Base-by-base conservation (phyloP, 257 asterid species). In the Cinchona pubescens region DNA sequence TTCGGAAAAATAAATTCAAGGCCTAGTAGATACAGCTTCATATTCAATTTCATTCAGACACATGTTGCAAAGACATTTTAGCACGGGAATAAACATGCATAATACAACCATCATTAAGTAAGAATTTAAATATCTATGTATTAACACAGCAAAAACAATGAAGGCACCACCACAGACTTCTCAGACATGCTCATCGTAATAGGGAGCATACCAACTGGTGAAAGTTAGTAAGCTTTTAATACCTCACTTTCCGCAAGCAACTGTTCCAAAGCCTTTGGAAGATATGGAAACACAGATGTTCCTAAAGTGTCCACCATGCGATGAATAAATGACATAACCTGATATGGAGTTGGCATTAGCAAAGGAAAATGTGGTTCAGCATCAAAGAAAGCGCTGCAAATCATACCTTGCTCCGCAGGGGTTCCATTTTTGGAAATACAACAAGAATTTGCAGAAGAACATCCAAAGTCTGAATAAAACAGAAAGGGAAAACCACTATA, bases 271-370 rank as follows among this genome's bases (percentile, higher is more conserved):
- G 96, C 94, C 86, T 90, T 92, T 0, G 97, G 98, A 73, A 95
- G 99, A 82, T 83, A 86, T 0, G 99, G 97, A 83, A 95, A 95
- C 64, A 95, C 92, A 23, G 92, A 88, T 64, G 85, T 82, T 62
- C 99, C 99, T 68, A 95, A 81, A 56, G 90, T 92, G 71, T 95
- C 96, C 84, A 92, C 97, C 98, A 95, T 95, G 65, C 99, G 97
- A 80, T 95, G 98, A 84, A 95, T 85, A 80, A 91, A 95, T 72
- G 99, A 91, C 59, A 91, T 87, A 80, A 95, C 91, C 99, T 95
- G 73, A 53, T 81, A 82, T 81, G 79, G 53, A 81, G 67, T 72
- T 21, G 60, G 59, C 55, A 76, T 79, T 67, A 72, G 84, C 71
- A 40, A 69, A 59, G 74, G 60, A 70, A 46, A 46, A 58, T 38